Base-by-base conservation (phyloP, 805 yeast species). In the Monosporozyma yasuniensis region DNA sequence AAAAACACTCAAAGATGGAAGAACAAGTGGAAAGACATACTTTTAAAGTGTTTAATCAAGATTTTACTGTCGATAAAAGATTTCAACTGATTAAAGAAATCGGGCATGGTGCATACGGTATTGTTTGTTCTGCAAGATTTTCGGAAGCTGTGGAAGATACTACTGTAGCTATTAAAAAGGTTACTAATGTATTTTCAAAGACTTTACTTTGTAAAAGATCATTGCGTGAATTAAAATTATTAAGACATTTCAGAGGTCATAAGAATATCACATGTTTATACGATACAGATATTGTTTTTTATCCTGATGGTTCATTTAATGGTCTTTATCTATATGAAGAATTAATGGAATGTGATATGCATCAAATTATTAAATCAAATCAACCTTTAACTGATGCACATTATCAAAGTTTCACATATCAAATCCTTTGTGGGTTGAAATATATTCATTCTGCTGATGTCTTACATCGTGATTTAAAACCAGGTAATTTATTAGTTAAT, bases 101-200 rank as follows among this genome's bases (percentile, higher is more conserved):
- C 38, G 99, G 99, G 4, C 97, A 93, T 60, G 99, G 99, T 11
- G 98, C 99, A 0, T 93, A 93, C 62, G 99, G 99, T 41, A 83
- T 91, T 3, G 99, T 93, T 5, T 91, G 97, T 62, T 85, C 96
- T 0, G 99, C 99, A 16, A 79, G 82, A 58, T 90, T 89, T 65
- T 75, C 80, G 3, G 86, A 80, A 49, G 73, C 79, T 1, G 78
- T 78, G 4, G 87, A 82, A 47, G 91, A 84, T 44, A 54, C 57
- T 25, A 78, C 82, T 11, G 96, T 93, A 28, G 99, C 99, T 22
- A 89, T 93, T 61, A 93, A 93, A 69, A 93, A 93, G 65, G 91
- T 93, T 58, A 91, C 98, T 47, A 93, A 90, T 70, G 86, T 93
- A 48, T 93, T 93, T 70, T 79, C 87, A 53, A 90, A 90, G 67